Evolutionary conservation across 148 eudicot genomes (phyloP).

Genomic region (Vaccinium macrocarpon): DNA sequence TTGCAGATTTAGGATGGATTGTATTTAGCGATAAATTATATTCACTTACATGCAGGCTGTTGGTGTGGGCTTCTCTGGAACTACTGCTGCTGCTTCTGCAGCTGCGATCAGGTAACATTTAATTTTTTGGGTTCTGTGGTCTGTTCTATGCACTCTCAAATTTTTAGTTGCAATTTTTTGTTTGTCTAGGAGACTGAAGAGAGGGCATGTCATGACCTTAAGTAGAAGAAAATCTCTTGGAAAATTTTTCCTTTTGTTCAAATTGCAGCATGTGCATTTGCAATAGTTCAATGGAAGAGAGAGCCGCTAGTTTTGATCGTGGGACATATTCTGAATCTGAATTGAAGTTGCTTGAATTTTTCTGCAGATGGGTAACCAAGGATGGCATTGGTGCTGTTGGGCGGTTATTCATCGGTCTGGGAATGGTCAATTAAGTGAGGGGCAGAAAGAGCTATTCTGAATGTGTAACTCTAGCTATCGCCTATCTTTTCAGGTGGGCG

Average conservation of each 20-base stretch:
- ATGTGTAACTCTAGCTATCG: slow-evolving; percentile 21
- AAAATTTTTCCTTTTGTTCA: not conserved
- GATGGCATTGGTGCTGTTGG: slow-evolving; percentile 99
- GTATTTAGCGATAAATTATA: not conserved
- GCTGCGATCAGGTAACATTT: slow-evolving; percentile 86
- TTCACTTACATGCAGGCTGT: slow-evolving; percentile 61
- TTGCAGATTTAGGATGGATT: not conserved
- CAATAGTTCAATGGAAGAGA: not conserved
- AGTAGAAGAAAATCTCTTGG: not conserved
- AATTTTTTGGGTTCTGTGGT: not conserved
- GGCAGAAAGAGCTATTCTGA: slow-evolving; percentile 19
- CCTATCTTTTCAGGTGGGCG: slow-evolving; percentile 70
- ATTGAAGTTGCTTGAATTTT: slow-evolving; percentile 14
- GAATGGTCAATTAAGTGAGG: slow-evolving; percentile 25
- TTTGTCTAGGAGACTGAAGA: slow-evolving; percentile 1
- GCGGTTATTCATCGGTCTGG: slow-evolving; percentile 86
- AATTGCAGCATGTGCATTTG: not conserved
- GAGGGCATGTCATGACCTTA: not conserved
- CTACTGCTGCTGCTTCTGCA: slow-evolving; percentile 91
- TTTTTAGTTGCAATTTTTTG: not conserved
- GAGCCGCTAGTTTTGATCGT: not conserved
- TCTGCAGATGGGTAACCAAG: slow-evolving; percentile 91
- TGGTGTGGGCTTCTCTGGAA: slow-evolving; percentile 90
- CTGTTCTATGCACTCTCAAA: slow-evolving; percentile 1
- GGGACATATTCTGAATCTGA: slow-evolving; percentile 8